Evolutionary conservation across 805 yeast species (phyloP), one percentile per base, ranked within the genome.

Genomic region (Zygoascus flipseniorum): DNA sequence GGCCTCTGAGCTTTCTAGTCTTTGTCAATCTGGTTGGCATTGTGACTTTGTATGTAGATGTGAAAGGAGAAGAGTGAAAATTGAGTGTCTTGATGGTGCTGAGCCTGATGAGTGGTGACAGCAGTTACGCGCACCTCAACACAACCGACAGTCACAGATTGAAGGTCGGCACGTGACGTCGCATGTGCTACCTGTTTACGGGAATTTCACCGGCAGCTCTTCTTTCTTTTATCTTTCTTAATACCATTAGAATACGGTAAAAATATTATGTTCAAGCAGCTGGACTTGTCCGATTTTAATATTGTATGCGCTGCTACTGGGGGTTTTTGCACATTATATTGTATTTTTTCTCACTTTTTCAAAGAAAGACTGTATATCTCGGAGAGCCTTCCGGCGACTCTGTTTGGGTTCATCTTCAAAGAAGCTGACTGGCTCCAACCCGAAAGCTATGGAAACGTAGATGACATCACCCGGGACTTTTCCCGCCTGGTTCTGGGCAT

Each of bases 1-100:
- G 85, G 81, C 99, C 99, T 87, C 99, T 89, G 86, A 89, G 97
- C 84, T 93, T 93, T 87, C 99, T 89, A 80, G 98, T 93, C 80
- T 93, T 90, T 74, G 95, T 86, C 75, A 88, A 85, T 88, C 98
- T 89, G 84, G 97, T 87, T 77, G 98, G 98, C 98, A 90, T 90
- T 48, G 31, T 49, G 43, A 49, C 46, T 49, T 13, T 54, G 51
- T 19, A 14, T 51, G 41, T n/a, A 16, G 45, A 39, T 49, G 42
- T n/a, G 43, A 31, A 23, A 39, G 52, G 49, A 20, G 45, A 14
- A 18, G 48, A 14, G 50, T 43, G 41, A 39, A 50, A 50, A n/a
- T 20, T 23, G 16, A 43, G 48, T 16, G 20, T 31, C 28, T 18
- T 31, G 16, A n/a, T n/a, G 14, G 49, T 35, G 43, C 11, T 11